Conservation (phyloP, 257 asterid genomes). For the Cruciata laevipes region DNA sequence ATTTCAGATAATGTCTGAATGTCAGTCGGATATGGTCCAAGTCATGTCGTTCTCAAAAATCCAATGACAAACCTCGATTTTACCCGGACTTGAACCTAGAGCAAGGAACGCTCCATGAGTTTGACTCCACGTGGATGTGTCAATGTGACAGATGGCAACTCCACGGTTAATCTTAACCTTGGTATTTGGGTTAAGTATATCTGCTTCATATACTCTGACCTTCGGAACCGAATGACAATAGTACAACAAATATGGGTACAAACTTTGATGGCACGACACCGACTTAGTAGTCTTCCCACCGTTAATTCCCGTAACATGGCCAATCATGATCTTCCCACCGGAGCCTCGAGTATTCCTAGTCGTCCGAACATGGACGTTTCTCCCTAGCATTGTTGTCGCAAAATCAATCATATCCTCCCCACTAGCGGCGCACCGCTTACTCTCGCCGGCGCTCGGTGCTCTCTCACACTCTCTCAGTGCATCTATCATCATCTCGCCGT, state of each 20-base stretch:
- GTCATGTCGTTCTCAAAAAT: conserved; percentile 82
- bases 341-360: conserved; percentile 51
- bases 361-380: conserved; percentile 48
- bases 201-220: conserved; percentile 87
- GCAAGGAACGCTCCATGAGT: conserved; percentile 73
- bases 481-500: conserved; percentile 36
- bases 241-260: conserved; percentile 67
- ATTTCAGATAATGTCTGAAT: no score
- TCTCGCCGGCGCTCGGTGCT: conserved; percentile 71
- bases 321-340: conserved; percentile 37
- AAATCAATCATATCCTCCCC: conserved; percentile 92
- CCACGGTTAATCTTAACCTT: conserved; percentile 58
- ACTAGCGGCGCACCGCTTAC: conserved; percentile 69
- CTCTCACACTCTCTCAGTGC: conserved; percentile 66
- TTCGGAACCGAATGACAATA: conserved; percentile 90
- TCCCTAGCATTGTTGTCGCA: conserved; percentile 62
- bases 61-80: conserved; percentile 89
- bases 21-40: conserved; percentile 57
- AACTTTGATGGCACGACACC: conserved; percentile 84
- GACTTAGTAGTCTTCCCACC: conserved; percentile 66
- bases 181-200: conserved; percentile 51
- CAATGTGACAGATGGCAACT: conserved; percentile 82
- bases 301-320: conserved; percentile 52
- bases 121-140: conserved; percentile 72
- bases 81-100: conserved; percentile 69